Evolutionary conservation across 2,329 filamentous ascomycete genomes (phyloP).

Genomic region (Fusarium haematococcum): DNA sequence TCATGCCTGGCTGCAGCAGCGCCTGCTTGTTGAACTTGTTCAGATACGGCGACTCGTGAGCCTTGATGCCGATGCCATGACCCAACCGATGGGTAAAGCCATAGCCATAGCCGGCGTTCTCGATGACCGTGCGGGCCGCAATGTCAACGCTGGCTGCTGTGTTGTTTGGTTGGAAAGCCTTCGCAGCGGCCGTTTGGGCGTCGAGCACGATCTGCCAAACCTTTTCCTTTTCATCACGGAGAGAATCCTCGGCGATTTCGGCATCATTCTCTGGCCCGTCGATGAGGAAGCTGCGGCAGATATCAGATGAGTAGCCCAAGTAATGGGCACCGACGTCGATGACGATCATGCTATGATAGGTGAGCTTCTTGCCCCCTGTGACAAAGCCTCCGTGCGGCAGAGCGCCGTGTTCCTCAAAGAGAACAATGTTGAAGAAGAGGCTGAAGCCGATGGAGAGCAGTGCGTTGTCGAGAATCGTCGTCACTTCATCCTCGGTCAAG

Average conservation of each 20-base stretch:
- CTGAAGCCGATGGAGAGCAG: constrained; percentile 65
- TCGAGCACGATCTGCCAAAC: constrained; percentile 72
- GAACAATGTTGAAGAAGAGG: constrained; percentile 73
- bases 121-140: constrained; percentile 68
- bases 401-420: constrained; percentile 68
- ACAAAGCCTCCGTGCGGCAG: constrained; percentile 66
- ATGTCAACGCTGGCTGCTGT: constrained; percentile 71
- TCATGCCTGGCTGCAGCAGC: constrained; percentile 66
- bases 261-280: constrained; percentile 44
- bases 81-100: constrained; percentile 72
- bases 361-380: constrained; percentile 63
- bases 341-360: constrained; percentile 67
- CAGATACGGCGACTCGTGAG: constrained; percentile 73
- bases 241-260: constrained; percentile 21
- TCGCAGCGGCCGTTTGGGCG: constrained; percentile 68
- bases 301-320: constrained; percentile 72
- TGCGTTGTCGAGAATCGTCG: constrained; percentile 65
- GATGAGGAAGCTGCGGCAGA: constrained; percentile 72
- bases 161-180: constrained; percentile 61
- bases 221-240: constrained; percentile 62
- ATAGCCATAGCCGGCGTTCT: constrained; percentile 67
- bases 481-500: constrained; percentile 69
- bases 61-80: constrained; percentile 75
- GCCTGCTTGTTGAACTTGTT: constrained; percentile 69
- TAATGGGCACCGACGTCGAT: constrained; percentile 74